A percentile compares a stretch with the other conserved stretches of the same genome.
phyloP scores from a whole-genome alignment of 768 basidiomycete species.

The Russula compacta region DNA sequence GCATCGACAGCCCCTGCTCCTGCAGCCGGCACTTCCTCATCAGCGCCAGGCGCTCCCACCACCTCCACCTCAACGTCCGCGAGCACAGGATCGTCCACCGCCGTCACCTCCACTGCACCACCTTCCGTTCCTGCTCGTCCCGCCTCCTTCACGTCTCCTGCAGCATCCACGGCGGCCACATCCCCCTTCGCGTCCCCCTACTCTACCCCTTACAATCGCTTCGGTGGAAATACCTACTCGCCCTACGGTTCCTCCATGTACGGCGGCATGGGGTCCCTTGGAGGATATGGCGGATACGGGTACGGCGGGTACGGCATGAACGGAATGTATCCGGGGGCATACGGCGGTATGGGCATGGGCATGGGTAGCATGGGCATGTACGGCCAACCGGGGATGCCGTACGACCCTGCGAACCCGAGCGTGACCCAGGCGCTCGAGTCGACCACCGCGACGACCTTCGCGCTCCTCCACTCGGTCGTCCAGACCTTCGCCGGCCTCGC shows the following conservation, averaged over 20 bases:
- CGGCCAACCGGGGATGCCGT: slow-evolving; percentile 30
- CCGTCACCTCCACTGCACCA: slow-evolving; percentile 1
- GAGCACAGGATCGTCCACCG: neutral
- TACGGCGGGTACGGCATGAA: slow-evolving; percentile 26
- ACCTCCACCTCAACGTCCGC: neutral
- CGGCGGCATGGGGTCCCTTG: slow-evolving; percentile 35
- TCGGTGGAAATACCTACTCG: slow-evolving; percentile 27
- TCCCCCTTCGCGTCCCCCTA: slow-evolving; percentile 28
- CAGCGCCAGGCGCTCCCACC: neutral
- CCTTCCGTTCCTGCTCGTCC: slow-evolving; percentile 57
- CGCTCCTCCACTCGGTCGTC: slow-evolving; percentile 88
- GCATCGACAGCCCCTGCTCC: slow-evolving; percentile 31
- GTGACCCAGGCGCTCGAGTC: slow-evolving; percentile 83
- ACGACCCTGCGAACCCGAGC: slow-evolving; percentile 47
- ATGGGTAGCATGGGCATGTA: slow-evolving; percentile 35
- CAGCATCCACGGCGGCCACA: slow-evolving; percentile 23
- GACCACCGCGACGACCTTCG: slow-evolving; percentile 87
- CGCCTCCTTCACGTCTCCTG: slow-evolving; percentile 32
- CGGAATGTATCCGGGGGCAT: slow-evolving; percentile 16
- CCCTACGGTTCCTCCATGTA: slow-evolving; percentile 37
- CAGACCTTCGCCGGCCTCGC: slow-evolving; percentile 92
- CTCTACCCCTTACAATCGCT: slow-evolving; percentile 36
- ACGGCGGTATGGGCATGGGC: slow-evolving; percentile 33
- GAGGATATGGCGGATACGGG: slow-evolving; percentile 35
- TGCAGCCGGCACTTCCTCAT: slow-evolving; percentile 51